phyloP scores from a whole-genome alignment of 495 filamentous ascomycete genomes.

The Thermothielavioides terrestris region DNA sequence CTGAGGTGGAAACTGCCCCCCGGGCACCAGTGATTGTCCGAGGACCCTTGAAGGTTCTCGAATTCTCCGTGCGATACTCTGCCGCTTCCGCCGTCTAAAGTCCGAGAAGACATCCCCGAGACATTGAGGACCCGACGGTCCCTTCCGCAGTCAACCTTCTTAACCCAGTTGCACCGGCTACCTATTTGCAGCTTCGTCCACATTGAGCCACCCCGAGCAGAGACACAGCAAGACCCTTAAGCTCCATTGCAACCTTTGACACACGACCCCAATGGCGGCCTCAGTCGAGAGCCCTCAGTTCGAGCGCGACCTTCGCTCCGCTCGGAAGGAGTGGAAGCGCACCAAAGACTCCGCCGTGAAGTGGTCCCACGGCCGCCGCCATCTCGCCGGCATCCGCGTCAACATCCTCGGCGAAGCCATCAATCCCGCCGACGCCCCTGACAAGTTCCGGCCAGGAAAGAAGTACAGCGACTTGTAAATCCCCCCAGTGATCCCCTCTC shows the following conservation, averaged over 20 bases:
- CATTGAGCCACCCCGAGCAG: no score
- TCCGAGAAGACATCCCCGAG: no score
- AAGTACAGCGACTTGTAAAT: constrained; percentile 8
- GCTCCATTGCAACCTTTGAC: no score
- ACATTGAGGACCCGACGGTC: no score
- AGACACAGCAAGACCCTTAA: not conserved
- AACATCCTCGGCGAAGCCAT: constrained; percentile 6
- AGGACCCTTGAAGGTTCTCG: not conserved
- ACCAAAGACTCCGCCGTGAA: constrained; percentile 34
- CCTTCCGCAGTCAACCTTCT: no score
- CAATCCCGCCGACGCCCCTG: constrained; percentile 1
- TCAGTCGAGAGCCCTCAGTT: constrained; percentile 15
- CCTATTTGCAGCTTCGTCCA: no score
- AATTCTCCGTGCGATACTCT: no score
- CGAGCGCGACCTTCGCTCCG: constrained; percentile 39
- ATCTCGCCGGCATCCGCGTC: constrained; percentile 17
- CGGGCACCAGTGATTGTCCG: not conserved
- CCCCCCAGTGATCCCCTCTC: not conserved
- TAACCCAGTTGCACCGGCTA: no score
- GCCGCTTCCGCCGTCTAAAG: no score
- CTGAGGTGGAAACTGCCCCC: not conserved
- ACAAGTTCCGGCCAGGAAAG: constrained; percentile 24
- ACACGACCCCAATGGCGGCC: constrained; percentile 9
- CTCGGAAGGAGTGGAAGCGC: constrained; percentile 35
- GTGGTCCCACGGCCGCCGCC: constrained; percentile 32